These are phyloP conservation scores for Colletotrichum ledebouriae DNA, from an alignment of 2,329 filamentous ascomycete genomes.

Conservation along the genomic window DNA sequence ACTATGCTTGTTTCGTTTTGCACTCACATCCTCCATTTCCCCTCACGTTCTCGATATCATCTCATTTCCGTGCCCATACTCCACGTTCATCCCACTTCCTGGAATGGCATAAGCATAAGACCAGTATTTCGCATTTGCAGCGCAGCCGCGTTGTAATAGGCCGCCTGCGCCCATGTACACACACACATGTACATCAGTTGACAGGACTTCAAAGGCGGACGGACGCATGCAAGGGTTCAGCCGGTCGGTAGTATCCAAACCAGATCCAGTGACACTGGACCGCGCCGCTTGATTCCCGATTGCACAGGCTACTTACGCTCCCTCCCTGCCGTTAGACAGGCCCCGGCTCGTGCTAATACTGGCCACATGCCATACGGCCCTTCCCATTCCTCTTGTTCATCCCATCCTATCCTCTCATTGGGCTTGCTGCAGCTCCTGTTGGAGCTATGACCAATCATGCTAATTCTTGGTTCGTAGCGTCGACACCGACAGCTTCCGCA, in stretches of 20 bases:
- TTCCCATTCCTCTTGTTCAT: slow-evolving; percentile 35
- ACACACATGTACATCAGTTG: slow-evolving; percentile 17
- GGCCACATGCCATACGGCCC: slow-evolving; percentile 41
- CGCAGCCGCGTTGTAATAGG: slow-evolving; percentile 13
- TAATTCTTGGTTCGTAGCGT: slow-evolving; percentile 41
- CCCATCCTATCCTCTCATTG: slow-evolving; percentile 39
- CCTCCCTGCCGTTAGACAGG: slow-evolving; percentile 41
- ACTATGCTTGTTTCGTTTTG: neutral
- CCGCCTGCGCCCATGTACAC: neutral
- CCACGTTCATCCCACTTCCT: slow-evolving; percentile 4
- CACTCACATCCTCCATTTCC: slow-evolving; percentile 6
- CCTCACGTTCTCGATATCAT: neutral
- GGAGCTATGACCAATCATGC: slow-evolving; percentile 43
- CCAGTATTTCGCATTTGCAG: neutral
- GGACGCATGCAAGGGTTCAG: slow-evolving; percentile 44
- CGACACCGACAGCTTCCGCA: slow-evolving; percentile 13
- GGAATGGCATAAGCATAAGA: neutral
- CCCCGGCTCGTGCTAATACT: slow-evolving; percentile 37
- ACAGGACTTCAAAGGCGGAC: slow-evolving; percentile 38
- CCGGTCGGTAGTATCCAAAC: slow-evolving; percentile 40
- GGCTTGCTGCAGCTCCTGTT: slow-evolving; percentile 34
- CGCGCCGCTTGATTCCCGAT: slow-evolving; percentile 40
- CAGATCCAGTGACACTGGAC: slow-evolving; percentile 42
- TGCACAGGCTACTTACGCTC: slow-evolving; percentile 40
- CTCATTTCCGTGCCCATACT: neutral